Percentiles rank a stretch among this genome's conserved stretches.
Conservation (phyloP, 2,329 filamentous ascomycete species). For the Knoxdaviesia capensis region DNA sequence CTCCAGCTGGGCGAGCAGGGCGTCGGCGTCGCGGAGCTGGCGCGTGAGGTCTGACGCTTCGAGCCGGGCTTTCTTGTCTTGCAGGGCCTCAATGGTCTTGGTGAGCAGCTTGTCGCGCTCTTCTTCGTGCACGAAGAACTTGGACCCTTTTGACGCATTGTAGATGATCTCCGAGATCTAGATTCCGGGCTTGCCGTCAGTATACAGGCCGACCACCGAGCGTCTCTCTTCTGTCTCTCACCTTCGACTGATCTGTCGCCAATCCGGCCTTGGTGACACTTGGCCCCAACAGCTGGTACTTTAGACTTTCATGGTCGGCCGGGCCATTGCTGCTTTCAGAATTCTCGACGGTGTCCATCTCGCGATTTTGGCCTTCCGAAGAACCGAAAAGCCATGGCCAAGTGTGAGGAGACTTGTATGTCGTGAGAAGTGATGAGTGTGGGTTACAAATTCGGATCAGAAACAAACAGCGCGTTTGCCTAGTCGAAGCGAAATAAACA, state of each 20-base stretch:
- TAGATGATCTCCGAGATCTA: constrained; percentile 92
- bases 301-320: constrained; percentile 39
- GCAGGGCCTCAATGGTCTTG: constrained; percentile 63
- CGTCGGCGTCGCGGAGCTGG: constrained; percentile 60
- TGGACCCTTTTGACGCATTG: constrained; percentile 87
- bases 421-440: no score
- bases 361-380: no score
- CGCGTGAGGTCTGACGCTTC: constrained; percentile 55
- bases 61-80: constrained; percentile 53
- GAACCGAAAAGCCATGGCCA: no score
- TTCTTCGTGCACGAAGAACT: constrained; percentile 88
- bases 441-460: no score
- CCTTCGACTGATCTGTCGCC: constrained; percentile 80
- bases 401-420: no score
- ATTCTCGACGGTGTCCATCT: no score
- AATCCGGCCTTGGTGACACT: constrained; percentile 89
- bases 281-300: constrained; percentile 76
- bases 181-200: neutral
- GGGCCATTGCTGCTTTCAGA: no score
- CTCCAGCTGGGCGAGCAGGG: constrained; percentile 64
- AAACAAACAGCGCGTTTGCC: no score
- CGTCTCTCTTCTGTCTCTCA: constrained; percentile 9
- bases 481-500: no score
- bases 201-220: neutral
- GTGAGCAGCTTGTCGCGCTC: constrained; percentile 64